Evolutionary conservation across 1,284 basidiomycete genomes (phyloP).

Genomic region (Lignosus rhinocerotis): DNA sequence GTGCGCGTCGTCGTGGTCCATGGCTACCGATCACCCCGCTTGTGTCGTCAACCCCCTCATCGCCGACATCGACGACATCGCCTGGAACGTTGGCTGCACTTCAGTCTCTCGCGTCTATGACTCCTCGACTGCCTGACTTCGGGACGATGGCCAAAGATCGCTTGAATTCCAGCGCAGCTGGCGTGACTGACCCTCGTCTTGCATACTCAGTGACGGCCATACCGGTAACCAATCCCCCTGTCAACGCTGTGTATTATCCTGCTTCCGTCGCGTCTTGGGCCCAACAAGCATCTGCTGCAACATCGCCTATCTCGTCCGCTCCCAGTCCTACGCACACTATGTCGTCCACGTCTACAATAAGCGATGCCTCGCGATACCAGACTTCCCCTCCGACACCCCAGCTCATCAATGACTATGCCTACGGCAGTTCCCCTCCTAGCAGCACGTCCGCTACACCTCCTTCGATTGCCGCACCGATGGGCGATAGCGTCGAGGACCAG

Average conservation of each 20-base stretch:
- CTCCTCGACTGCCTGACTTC: slow-evolving; percentile 28
- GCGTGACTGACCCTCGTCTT: neutral
- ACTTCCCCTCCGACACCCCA: slow-evolving; percentile 4
- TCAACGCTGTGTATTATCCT: slow-evolving; percentile 3
- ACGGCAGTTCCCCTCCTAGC: slow-evolving; percentile 20
- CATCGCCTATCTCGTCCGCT: slow-evolving; percentile 8
- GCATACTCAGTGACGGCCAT: neutral
- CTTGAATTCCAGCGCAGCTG: neutral
- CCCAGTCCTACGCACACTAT: slow-evolving; percentile 13
- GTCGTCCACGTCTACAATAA: slow-evolving; percentile 7
- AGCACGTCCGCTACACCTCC: slow-evolving; percentile 22
- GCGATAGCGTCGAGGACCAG: slow-evolving; percentile 29
- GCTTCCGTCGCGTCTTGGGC: slow-evolving; percentile 4
- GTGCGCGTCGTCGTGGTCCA: slow-evolving; percentile 26
- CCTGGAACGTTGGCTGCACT: slow-evolving; percentile 25
- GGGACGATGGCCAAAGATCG: slow-evolving; percentile 14
- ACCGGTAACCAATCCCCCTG: neutral
- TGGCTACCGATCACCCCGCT: slow-evolving; percentile 28
- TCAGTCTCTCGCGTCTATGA: slow-evolving; percentile 28
- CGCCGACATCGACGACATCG: slow-evolving; percentile 22
- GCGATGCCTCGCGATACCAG: slow-evolving; percentile 14
- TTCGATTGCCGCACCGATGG: slow-evolving; percentile 14
- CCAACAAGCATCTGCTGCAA: slow-evolving; percentile 8
- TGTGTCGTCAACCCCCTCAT: slow-evolving; percentile 17
- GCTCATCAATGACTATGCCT: slow-evolving; percentile 13